Evolutionary conservation across 106 monocot genomes (phyloP), one percentile per base, ranked within the genome.

Genomic region (Dendrobium chrysotoxum): DNA sequence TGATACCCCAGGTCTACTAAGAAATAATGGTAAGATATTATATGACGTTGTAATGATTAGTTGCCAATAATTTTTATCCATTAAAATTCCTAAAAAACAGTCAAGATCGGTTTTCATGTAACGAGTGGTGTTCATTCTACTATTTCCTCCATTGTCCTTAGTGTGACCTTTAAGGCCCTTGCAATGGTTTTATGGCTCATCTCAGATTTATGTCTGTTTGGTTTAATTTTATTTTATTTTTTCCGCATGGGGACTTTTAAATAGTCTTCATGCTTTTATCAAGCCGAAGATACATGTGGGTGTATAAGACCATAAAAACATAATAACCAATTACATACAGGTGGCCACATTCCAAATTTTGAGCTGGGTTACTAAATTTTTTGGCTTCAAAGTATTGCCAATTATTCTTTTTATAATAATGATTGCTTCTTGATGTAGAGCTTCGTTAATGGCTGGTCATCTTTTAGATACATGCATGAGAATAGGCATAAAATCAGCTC

Each of bases 1-100:
- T 45, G 98, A 98, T 82, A 98, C 92, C 72, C 98, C 98, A 78
- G 98, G 98, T 53, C 95, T 98, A 77, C 88, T 98, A 67, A 91
- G 98, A 87, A 84, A 89, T 75, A 92, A 98, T 78, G 95, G 98
- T 98, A 75, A 84, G 85, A 77, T 23, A 81, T 7, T 71, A 71
- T 17, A 71, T n/a, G 8, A 35, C 28, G 1, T 65, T 5, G 65
- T 26, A 16, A 1, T 53, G 64, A 25, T 64, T 64, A 20, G 17
- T 64, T 64, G 23, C 23, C 21, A 25, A 25, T 25, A 20, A 64
- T n/a, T 64, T 64, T 64, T 20, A 64, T 64, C 23, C 64, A 64
- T n/a, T 15, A 64, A 64, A 64, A 64, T 3, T 64, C 8, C 23
- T 64, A n/a, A 20, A 64, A 64, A 64, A 25, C 5, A n/a, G 4